Evolutionary conservation across 768 basidiomycete genomes (phyloP), one percentile per base, ranked within the genome.

Genomic region (Russula virescens): DNA sequence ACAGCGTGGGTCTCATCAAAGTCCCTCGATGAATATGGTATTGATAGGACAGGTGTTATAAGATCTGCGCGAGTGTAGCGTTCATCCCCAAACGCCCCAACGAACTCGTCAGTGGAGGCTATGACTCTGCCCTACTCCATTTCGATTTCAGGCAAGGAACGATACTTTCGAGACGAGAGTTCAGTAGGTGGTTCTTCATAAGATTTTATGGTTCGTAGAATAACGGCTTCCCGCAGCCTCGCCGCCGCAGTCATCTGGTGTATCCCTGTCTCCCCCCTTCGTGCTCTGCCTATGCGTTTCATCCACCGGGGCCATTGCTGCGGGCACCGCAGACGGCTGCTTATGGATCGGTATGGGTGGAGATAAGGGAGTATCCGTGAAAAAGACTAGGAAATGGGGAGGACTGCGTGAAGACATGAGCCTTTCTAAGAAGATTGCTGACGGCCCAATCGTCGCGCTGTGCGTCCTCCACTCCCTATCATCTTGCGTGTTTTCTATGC

Each of bases 41-140:
- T 14, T 61, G 62, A 55, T 63, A 60, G 43, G 23, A 57, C n/a
- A 23, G 25, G 26, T 21, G 5, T n/a, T 63, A n/a, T 40, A 68
- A 92, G 90, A 82, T 93, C 14, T 89, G 87, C 51, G 84, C 82
- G 13, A 79, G 80, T 19, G 83, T 88, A 43, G 81, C 77, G 62
- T 92, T 90, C 70, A 82, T 93, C 62, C 86, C 88, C 8, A 81
- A 81, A 69, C 78, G 89, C 25, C 83, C 88, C 4, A 79, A 77
- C 47, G 91, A 93, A 71, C 69, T 91, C 14, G 78, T 94, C 25
- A 90, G 87, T 63, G 89, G 84, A 6, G 91, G 91, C 2, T 92
- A 88, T 68, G 91, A 94, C 67, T 81, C 78, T 45, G 74, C 77
- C 4, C 67, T 93, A 26, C 70, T 88, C 16, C 91, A 93, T 68